These are phyloP conservation scores for Coemansia asiatica DNA, from an alignment of 192 early-diverging fungal genomes.

Conservation along the genomic window DNA sequence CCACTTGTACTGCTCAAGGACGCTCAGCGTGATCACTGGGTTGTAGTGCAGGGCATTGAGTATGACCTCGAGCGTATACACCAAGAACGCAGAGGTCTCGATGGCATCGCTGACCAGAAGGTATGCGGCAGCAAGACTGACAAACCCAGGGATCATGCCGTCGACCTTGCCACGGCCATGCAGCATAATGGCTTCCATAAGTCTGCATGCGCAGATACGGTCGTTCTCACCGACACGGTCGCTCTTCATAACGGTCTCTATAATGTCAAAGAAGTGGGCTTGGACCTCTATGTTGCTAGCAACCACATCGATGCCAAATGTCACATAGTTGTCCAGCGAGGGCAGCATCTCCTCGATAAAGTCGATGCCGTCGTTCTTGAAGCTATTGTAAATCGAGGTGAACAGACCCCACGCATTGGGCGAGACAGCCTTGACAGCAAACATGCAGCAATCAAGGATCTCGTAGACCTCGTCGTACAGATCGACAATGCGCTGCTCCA, in stretches of 20 bases:
- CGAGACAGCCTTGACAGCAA: constrained; percentile 78
- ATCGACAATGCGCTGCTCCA: constrained; percentile 71
- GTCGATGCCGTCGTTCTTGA: constrained; percentile 80
- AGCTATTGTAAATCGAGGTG: constrained; percentile 71
- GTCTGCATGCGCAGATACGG: constrained; percentile 77
- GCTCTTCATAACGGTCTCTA: constrained; percentile 80
- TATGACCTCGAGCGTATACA: constrained; percentile 76
- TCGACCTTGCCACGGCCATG: constrained; percentile 84
- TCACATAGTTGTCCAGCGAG: constrained; percentile 89
- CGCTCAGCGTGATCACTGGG: constrained; percentile 67
- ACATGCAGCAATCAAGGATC: constrained; percentile 85
- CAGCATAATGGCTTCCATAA: constrained; percentile 83
- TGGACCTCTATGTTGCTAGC: constrained; percentile 66
- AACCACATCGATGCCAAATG: constrained; percentile 81
- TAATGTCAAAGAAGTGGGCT: constrained; percentile 78
- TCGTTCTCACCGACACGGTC: constrained; percentile 75
- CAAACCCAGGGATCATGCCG: constrained; percentile 65
- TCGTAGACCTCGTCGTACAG: constrained; percentile 86
- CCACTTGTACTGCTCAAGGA: constrained; percentile 77
- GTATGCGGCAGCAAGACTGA: constrained; percentile 67
- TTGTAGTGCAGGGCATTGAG: constrained; percentile 90
- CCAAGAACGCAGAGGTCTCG: constrained; percentile 67
- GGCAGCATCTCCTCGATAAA: constrained; percentile 90
- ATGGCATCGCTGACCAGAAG: constrained; percentile 62
- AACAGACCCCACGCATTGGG: constrained; percentile 84